Evolutionary conservation across 768 basidiomycete genomes (phyloP), one percentile per base, ranked within the genome.

Genomic region (Rhodosporidiobolus odoratus): DNA sequence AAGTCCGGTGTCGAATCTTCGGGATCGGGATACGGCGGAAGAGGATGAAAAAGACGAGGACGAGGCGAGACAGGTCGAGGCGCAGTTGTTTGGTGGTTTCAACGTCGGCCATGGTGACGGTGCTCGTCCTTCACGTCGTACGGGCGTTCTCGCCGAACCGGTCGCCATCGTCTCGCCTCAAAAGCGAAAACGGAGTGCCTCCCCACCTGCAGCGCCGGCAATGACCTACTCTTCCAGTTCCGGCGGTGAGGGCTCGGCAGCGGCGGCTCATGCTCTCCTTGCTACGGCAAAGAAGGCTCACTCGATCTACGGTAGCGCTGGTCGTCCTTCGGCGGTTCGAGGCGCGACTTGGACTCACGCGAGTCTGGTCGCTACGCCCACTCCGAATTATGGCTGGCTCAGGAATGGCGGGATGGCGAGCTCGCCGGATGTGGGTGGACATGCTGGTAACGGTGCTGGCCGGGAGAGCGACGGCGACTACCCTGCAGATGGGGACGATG

Each of bases 281-380:
- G 64, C 64, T 21, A 72, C 66, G 37, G 66, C 66, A 27, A 72
- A 63, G 71, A 67, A 64, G 57, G 48, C 61, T 19, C 54, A 57
- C 38, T 23, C 13, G 45, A 27, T 40, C 59, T 41, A 3, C n/a
- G 27, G 21, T 12, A 45, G 41, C 56, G 47, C 35, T 37, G 58
- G 6, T 7, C n/a, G 59, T 13, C 30, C 48, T 41, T 32, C 13
- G 43, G 21, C 13, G 21, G 58, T 27, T n/a, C 58, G 17, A 19
- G 38, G 53, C 16, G 54, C 23, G n/a, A 57, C 8, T 40, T 62
- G 57, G 57, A 27, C 25, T 32, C 43, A 58, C 52, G 60, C 40
- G 25, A 58, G 63, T 34, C 17, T 65, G 4, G 58, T 61, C 16
- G 69, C 69, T 50, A 70, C 69, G n/a, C 63, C 62, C 32, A 70